Conservation (phyloP, 2,329 filamentous ascomycete species). For the Teratosphaeria epicoccoides region DNA sequence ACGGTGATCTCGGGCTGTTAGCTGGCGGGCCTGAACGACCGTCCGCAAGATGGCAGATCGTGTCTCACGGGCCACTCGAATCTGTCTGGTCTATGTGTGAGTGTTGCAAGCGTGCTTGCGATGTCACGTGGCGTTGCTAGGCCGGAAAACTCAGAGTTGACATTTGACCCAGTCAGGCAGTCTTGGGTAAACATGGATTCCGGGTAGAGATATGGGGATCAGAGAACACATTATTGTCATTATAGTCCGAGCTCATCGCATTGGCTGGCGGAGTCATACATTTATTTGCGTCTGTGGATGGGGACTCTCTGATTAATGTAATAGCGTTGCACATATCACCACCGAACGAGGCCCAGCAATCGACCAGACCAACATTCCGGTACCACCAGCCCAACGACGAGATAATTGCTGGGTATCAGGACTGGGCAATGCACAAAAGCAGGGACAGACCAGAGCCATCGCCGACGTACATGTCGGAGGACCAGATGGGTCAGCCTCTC, state of each 20-base stretch:
- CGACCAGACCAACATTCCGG: neutral
- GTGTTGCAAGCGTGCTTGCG: neutral
- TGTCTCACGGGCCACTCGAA: too few relatives aligned
- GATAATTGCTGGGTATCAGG: neutral
- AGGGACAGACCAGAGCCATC: conserved; percentile 15
- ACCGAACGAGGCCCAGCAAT: neutral
- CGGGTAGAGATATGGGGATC: neutral
- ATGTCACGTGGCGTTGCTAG: neutral
- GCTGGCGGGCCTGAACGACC: too few relatives aligned
- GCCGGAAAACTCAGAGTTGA: neutral
- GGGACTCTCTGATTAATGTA: neutral
- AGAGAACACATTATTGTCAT: neutral
- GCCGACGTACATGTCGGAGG: conserved; percentile 20
- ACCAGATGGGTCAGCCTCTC: conserved; percentile 22
- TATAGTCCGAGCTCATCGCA: neutral
- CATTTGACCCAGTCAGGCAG: neutral
- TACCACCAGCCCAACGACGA: neutral
- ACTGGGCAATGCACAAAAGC: conserved; percentile 3
- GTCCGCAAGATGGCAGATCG: too few relatives aligned
- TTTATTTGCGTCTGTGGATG: neutral
- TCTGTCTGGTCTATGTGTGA: neutral
- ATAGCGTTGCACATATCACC: neutral
- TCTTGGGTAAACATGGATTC: neutral
- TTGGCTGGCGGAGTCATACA: neutral
- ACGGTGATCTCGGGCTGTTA: too few relatives aligned